These are phyloP conservation scores for Acanthamoeba sp. DNA, from an alignment of 208 protist genomes.

Conservation along the genomic window DNA sequence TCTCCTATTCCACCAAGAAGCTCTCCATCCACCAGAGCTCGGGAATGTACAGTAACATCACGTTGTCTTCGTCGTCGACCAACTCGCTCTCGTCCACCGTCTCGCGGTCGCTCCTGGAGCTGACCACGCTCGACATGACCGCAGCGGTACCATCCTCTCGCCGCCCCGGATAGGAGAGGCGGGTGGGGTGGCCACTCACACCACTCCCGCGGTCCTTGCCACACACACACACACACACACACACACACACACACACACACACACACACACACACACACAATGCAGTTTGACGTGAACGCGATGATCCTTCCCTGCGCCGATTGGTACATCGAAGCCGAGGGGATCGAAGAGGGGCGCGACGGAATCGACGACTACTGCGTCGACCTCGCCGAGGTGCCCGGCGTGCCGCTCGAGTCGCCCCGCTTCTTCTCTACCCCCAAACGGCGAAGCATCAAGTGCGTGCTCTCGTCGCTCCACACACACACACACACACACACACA, in stretches of 20 bases:
- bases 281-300: constrained; percentile 13
- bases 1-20: constrained; percentile 37
- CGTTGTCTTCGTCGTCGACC: constrained; percentile 7
- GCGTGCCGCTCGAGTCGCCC: constrained; percentile 8
- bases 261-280: not conserved
- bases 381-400: constrained; percentile 1
- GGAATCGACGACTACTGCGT: constrained; percentile 36
- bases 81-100: not conserved
- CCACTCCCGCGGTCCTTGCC: too few species aligned
- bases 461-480: not conserved
- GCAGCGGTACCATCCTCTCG: not conserved
- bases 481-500: too few species aligned
- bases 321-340: constrained; percentile 66
- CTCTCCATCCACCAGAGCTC: constrained; percentile 43
- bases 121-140: not conserved
- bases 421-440: not conserved
- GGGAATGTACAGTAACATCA: constrained; percentile 23
- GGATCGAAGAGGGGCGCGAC: constrained; percentile 11
- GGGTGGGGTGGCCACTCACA: too few species aligned
- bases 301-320: constrained; percentile 72
- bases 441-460: constrained; percentile 10
- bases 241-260: not conserved
- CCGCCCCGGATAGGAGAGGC: too few species aligned
- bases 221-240: not conserved
- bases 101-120: constrained; percentile 5